These are phyloP conservation scores for Paraurostyla sp. DNA, from an alignment of 73 alveolate genomes.

Conservation along the genomic window DNA sequence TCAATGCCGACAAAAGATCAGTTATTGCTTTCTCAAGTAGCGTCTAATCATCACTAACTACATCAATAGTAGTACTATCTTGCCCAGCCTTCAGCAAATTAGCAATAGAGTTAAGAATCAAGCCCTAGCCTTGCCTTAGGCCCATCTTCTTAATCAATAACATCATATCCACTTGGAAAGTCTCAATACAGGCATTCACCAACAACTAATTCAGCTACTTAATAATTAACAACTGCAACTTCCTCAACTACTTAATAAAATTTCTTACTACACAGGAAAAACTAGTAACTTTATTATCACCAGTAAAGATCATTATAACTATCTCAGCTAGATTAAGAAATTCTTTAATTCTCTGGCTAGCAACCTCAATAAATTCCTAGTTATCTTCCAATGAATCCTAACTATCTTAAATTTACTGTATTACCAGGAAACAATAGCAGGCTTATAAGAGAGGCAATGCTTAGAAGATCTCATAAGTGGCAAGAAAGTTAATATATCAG, in stretches of 20 bases:
- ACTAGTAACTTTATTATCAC: not conserved
- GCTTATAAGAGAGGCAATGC: slow-evolving; percentile 68
- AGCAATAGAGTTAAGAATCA: too few species aligned
- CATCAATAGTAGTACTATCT: not conserved
- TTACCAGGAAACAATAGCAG: slow-evolving; percentile 83
- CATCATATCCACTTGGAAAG: too few species aligned
- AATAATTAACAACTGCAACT: not conserved
- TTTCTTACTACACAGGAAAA: not conserved
- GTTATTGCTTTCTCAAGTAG: not conserved
- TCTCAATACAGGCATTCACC: too few species aligned
- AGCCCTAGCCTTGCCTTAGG: too few species aligned
- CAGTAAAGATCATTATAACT: not conserved
- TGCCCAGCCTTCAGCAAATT: too few species aligned
- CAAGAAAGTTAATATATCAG: slow-evolving; percentile 19
- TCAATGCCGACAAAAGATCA: slow-evolving; percentile 28
- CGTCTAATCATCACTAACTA: not conserved
- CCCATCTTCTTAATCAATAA: too few species aligned
- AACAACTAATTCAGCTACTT: too few species aligned
- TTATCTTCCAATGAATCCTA: not conserved
- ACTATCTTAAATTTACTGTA: slow-evolving; percentile 53
- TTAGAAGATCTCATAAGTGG: slow-evolving; percentile 75
- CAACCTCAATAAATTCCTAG: not conserved
- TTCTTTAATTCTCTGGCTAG: not conserved
- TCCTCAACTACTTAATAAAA: not conserved
- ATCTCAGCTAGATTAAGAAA: not conserved